phyloP scores from a whole-genome alignment of 768 basidiomycete species.

The Pleurotus platypus region DNA sequence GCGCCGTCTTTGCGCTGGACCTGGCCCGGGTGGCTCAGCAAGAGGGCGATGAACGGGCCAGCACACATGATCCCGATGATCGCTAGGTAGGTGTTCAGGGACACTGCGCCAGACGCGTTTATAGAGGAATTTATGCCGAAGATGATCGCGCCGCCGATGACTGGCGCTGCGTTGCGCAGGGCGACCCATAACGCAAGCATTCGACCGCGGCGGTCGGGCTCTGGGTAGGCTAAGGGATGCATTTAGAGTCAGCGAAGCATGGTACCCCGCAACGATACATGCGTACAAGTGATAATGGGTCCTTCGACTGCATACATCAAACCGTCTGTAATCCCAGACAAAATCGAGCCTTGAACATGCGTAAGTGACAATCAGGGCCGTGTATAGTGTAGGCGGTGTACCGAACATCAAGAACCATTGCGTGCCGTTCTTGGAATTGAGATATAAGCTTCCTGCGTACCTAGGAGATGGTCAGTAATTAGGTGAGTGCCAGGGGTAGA shows the following conservation, averaged over 20 bases:
- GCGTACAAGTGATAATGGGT: constrained; percentile 26
- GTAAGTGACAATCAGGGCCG: not conserved
- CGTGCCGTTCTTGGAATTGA: constrained; percentile 29
- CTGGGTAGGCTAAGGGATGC: constrained; percentile 24
- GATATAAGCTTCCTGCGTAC: constrained; percentile 28
- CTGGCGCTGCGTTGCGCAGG: constrained; percentile 28
- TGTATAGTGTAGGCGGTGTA: not conserved
- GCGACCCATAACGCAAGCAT: constrained; percentile 32
- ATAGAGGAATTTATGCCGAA: constrained; percentile 24
- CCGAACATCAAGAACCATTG: constrained; percentile 32
- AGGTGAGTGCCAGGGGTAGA: not conserved
- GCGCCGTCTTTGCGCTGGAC: constrained; percentile 28
- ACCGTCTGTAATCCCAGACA: constrained; percentile 26
- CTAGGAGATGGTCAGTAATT: constrained; percentile 10
- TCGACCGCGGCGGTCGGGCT: constrained; percentile 26
- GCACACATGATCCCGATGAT: constrained; percentile 33
- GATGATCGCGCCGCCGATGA: constrained; percentile 31
- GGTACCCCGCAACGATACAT: too few relatives aligned
- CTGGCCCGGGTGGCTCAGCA: constrained; percentile 24
- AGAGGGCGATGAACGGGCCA: constrained; percentile 26
- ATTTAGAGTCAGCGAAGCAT: too few relatives aligned
- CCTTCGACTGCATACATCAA: constrained; percentile 30
- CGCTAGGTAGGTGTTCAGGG: constrained; percentile 27
- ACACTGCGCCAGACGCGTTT: constrained; percentile 26
- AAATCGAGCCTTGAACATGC: constrained; percentile 19